Evolutionary conservation across 164 flowering plant genomes (phyloP), one percentile per base, ranked within the genome.

Genomic region (Vitis labrusca): DNA sequence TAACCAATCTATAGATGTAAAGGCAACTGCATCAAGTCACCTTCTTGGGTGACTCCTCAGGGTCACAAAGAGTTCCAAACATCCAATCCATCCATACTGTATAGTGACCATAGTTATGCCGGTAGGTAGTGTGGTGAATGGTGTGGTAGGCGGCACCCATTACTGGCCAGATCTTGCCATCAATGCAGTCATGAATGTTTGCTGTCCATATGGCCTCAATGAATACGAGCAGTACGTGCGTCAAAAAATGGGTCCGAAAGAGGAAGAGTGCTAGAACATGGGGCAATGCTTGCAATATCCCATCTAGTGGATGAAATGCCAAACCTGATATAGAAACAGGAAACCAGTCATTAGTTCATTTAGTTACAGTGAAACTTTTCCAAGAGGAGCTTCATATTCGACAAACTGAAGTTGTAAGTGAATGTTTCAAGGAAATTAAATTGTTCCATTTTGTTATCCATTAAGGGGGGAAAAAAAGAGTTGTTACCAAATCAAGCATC

Each of bases 121-220:
- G 89, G 72, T 96, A 91, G 5, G 95, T 96, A 1, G 97, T 93
- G 80, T 96, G 99, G 74, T 96, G 99, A 65, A 96, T 89, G 23
- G 99, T 96, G 80, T 95, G 99, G 81, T 91, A 93, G 64, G 91
- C 98, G 12, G 97, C 99, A 57, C 99, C 98, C 98, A 94, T 95
- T 17, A 91, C 82, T 10, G 96, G 98, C 99, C 98, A 93, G 19
- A 92, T 3, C n/a, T 91, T 85, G 29, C 79, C 90, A 51, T 96
- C 82, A 72, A 96, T 89, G 80, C 98, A 92, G 65, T 96, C 99
- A 56, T 93, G 98, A 69, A 95, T 93, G 73, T 95, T 95, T 17
- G 98, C 91, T 1, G 99, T 91, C 98, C 98, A 95, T 70, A 93
- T 58, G 15, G 73, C 97, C 78, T 93, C 99, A 0, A 88, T 10